Evolutionary conservation across 1,139 yeast species (phyloP), one percentile per base, ranked within the genome.

Genomic region (Sugiyamaella xylanicola): DNA sequence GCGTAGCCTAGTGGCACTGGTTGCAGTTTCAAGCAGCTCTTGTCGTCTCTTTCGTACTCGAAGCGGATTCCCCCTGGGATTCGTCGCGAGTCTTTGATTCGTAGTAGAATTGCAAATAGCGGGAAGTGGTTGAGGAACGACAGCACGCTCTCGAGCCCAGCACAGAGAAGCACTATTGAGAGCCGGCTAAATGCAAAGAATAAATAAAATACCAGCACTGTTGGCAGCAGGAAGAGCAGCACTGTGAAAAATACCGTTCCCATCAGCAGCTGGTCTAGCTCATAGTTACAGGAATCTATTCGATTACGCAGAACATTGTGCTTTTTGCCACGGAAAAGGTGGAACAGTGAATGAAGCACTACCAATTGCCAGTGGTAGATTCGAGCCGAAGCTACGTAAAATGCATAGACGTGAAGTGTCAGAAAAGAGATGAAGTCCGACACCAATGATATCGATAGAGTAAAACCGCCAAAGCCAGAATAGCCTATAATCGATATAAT

Each of bases 201-300:
- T 37, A 85, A 67, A 68, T 95, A 93, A 68, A 92, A 93, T 37
- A 95, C 95, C 66, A 86, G 72, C 3, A 90, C 87, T 0, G 99
- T 93, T 1, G 99, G 99, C 52, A 91, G 72, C 47, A 95, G 74
- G 62, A 91, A 87, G 0, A 87, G 73, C 58, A 90, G 74, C 16
- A 92, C 82, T 59, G 95, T 90, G 72, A 93, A 93, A 32, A 93
- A 72, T 57, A 95, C 78, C 0, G 97, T 93, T 0, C 99, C 99
- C 69, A 93, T 74, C 53, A 95, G 75, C 56, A 93, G 76, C 66
- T 92, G 97, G 68, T 93, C 97, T 37, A 92, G 75, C 57, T 88
- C 93, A 68, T 88, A 92, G 63, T 81, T 79, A 61, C 85, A 83
- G n/a, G 87, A 83, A 69, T 95, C 99, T 42, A 91, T 84, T 74